phyloP scores from a whole-genome alignment of 192 early-diverging fungal species.

The Funneliformis mosseae region DNA sequence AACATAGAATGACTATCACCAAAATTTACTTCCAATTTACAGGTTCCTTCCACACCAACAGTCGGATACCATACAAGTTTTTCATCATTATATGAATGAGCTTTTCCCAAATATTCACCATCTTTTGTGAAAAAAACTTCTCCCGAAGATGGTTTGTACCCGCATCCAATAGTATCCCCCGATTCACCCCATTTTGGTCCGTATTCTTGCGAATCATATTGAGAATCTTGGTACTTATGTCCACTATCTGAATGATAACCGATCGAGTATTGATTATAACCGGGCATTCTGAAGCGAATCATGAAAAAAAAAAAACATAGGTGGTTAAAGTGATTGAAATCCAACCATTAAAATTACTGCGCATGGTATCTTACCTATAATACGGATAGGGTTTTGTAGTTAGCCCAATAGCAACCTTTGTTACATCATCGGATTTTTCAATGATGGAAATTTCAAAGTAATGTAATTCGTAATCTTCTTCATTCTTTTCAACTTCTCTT shows the following conservation, averaged over 20 bases:
- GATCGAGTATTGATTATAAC: background rate
- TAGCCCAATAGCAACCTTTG: background rate
- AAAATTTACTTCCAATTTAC: slow-evolving; percentile 27
- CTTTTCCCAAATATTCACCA: slow-evolving; percentile 16
- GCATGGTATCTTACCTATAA: background rate
- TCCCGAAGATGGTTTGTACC: slow-evolving; percentile 33
- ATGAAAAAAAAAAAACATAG: background rate
- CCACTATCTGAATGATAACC: slow-evolving; percentile 10
- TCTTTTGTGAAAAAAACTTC: slow-evolving; percentile 37
- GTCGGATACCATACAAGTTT: slow-evolving; percentile 32
- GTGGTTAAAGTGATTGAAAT: background rate
- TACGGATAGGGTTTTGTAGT: slow-evolving; percentile 1
- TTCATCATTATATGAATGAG: background rate
- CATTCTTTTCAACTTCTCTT: background rate
- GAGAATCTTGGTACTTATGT: background rate
- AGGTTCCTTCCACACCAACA: slow-evolving; percentile 36
- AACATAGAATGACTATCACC: background rate
- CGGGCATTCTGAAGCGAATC: background rate
- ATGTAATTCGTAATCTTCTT: background rate
- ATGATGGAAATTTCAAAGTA: background rate
- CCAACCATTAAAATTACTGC: background rate
- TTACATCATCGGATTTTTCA: background rate
- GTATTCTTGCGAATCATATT: background rate
- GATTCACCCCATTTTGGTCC: background rate
- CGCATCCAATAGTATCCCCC: slow-evolving; percentile 42